Percentiles rank a stretch among this genome's conserved stretches.
These are phyloP conservation scores for Boletus pseudopeckii DNA, from an alignment of 768 basidiomycete species.

Conservation along the genomic window DNA sequence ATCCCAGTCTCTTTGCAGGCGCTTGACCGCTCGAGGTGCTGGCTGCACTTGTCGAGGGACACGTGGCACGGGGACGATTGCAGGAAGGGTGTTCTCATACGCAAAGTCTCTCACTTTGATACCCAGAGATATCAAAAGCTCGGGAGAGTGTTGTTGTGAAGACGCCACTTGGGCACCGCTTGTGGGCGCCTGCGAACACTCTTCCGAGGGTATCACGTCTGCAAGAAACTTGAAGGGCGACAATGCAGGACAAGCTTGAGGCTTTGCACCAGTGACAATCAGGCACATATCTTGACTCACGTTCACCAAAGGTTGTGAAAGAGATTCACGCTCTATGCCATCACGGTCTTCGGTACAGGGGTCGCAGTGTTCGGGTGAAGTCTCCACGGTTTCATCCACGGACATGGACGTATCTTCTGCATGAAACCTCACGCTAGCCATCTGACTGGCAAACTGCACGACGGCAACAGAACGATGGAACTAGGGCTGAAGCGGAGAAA, in stretches of 20 bases:
- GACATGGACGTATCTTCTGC: conserved; percentile 6
- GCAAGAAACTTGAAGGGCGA: conserved; percentile 20
- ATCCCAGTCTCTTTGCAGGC: conserved; percentile 33
- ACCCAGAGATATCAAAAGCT: conserved; percentile 30
- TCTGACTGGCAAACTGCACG: conserved; percentile 7
- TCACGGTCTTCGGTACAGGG: conserved; percentile 3
- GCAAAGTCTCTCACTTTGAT: conserved; percentile 60
- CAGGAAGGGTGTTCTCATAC: conserved; percentile 63
- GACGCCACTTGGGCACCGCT: not conserved
- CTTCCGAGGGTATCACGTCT: conserved; percentile 5
- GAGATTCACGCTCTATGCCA: conserved; percentile 19
- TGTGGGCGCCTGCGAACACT: conserved; percentile 18
- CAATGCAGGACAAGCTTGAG: conserved; percentile 33
- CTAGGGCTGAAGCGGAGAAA: conserved; percentile 1
- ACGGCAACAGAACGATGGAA: not conserved
- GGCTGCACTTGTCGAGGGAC: conserved; percentile 50
- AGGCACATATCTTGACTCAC: conserved; percentile 37
- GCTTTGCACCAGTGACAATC: conserved; percentile 25
- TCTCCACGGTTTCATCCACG: not conserved
- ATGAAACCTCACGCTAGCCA: conserved; percentile 13
- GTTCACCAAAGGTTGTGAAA: conserved; percentile 25
- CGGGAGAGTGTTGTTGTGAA: conserved; percentile 37
- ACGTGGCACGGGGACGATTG: conserved; percentile 50
- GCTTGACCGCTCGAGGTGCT: conserved; percentile 36
- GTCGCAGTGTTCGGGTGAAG: not conserved